Base-by-base conservation (phyloP, 345 rosid genomes). In the Pistacia vera region DNA sequence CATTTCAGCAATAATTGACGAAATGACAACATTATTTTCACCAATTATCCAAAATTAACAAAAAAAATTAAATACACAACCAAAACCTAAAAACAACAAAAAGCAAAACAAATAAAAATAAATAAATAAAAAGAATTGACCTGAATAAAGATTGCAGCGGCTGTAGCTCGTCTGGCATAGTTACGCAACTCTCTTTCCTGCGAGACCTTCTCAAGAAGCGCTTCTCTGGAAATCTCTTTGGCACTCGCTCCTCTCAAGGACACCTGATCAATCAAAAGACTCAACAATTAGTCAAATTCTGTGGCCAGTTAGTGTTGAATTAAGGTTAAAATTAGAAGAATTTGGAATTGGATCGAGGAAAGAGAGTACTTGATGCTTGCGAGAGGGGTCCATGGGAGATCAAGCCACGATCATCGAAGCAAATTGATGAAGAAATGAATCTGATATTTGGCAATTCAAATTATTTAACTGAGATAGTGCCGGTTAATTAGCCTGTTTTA, bases 221-320 rank as follows among this genome's bases (percentile, higher is more conserved):
- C 99, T 73, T 92, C 97, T 70, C 99, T 86, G 18, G 98, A 87
- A 46, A 95, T 93, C 86, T 95, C 98, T 82, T 75, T 91, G 8
- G 85, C 88, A 71, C 99, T 96, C 49, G 97, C 97, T 36, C 99
- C 98, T 79, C 99, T 91, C 64, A 93, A 86, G 5, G 97, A 96
- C 7, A 96, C 99, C 99, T 96, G 78, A 83, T 73, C 73, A 59
- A 74, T 56, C 33, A 74, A 63, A 13, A 62, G 14, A 68, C 38
- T 48, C 17, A 58, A 61, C 18, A 61, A 58, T 78, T 28, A 2
- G 5, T 28, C 14, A 65, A 56, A 75, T 48, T 68, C 22, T 4
- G 67, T 68, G 16, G 41, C 18, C 2, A 14, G 46, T 20, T 1
- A 64, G 41, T 25, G 20, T 68, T 22, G 12, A 6, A 44, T 17